phyloP scores from a whole-genome alignment of 331 rosid genomes.

The Acacia pycnantha region DNA sequence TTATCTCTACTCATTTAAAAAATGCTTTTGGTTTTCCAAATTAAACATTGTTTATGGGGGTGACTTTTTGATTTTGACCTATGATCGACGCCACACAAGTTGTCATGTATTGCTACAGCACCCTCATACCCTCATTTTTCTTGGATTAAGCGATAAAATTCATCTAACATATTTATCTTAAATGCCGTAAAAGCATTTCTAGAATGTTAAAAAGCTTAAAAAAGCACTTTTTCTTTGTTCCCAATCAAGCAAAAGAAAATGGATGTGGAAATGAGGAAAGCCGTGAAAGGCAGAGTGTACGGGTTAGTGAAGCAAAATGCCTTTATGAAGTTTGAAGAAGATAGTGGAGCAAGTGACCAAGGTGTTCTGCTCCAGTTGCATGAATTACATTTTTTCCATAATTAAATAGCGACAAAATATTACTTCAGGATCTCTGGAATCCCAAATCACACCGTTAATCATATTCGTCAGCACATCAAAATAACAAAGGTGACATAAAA shows the following conservation, averaged over 20 bases:
- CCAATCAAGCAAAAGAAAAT: no score
- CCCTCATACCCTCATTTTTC: neutral
- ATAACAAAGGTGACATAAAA: constrained; percentile 22
- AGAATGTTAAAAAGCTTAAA: no score
- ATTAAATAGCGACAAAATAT: neutral
- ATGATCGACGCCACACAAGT: neutral
- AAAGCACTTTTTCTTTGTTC: no score
- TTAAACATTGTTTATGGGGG: neutral
- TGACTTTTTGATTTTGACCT: neutral
- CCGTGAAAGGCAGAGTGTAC: neutral
- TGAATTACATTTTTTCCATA: neutral
- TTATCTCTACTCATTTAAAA: no score
- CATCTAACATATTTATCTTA: no score
- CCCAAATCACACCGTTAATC: constrained; percentile 1
- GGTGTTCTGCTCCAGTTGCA: neutral
- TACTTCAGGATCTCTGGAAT: constrained; percentile 17
- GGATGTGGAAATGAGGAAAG: neutral
- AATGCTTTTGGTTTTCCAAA: no score
- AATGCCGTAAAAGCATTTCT: no score
- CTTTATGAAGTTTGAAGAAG: neutral
- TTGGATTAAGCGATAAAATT: no score
- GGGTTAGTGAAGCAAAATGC: neutral
- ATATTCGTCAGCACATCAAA: constrained; percentile 23
- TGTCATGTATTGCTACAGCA: neutral
- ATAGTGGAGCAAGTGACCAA: neutral